phyloP scores from a whole-genome alignment of 2,329 filamentous ascomycete species.

The Fusarium armeniacum region DNA sequence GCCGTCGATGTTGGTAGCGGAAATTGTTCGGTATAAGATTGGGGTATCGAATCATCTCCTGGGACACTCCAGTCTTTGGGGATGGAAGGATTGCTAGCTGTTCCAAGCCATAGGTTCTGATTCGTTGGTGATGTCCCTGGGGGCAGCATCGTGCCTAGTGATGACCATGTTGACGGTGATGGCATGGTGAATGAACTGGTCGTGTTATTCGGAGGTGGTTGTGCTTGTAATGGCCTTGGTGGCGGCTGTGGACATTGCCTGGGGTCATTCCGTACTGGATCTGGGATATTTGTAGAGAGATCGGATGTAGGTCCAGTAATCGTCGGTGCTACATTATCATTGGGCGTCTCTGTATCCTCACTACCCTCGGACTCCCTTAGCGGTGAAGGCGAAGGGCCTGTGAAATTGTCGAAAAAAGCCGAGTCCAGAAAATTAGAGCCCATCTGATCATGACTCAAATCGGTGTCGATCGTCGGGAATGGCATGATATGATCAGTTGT shows the following conservation, averaged over 20 bases:
- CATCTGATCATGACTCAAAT: conserved; percentile 28
- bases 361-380: conserved; percentile 22
- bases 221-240: conserved; percentile 5
- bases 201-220: not conserved
- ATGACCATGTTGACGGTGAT: conserved; percentile 36
- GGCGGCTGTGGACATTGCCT: conserved; percentile 22
- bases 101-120: conserved; percentile 35
- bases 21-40: conserved; percentile 33
- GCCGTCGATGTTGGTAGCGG: conserved; percentile 24
- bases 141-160: conserved; percentile 34
- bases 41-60: conserved; percentile 13
- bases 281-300: not conserved
- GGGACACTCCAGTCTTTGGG: conserved; percentile 33
- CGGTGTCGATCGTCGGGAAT: conserved; percentile 24
- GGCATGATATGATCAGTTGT: conserved; percentile 20
- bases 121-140: conserved; percentile 22
- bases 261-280: not conserved
- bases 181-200: conserved; percentile 15
- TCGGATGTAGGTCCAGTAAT: not conserved
- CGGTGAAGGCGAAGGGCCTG: conserved; percentile 33
- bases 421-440: conserved; percentile 35
- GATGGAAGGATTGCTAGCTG: conserved; percentile 4
- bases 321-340: not conserved
- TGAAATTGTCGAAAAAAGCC: conserved; percentile 44
- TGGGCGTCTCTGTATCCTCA: conserved; percentile 30